phyloP scores from a whole-genome alignment of 352 stramenopile genomes.

The Pythium oligandrum region DNA sequence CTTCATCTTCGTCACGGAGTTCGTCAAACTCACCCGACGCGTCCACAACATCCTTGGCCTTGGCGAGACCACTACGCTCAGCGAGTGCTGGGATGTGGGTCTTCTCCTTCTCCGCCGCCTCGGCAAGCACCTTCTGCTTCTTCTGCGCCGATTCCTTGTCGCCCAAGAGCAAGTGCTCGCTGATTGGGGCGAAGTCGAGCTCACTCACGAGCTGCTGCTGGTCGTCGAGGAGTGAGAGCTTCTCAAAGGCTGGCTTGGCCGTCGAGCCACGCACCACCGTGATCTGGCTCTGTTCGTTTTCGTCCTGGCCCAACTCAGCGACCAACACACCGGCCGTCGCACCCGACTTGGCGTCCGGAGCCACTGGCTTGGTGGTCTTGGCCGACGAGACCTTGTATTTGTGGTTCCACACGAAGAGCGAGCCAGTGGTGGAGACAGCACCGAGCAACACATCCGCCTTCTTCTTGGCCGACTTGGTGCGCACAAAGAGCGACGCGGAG shows the following conservation, averaged over 20 bases:
- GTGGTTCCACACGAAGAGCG: constrained; percentile 69
- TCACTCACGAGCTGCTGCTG: constrained; percentile 51
- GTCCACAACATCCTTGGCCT: constrained; percentile 56
- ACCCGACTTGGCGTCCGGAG: constrained; percentile 36
- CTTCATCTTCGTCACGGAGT: constrained; percentile 24
- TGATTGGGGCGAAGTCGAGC: constrained; percentile 53
- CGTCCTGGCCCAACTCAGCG: constrained; percentile 26
- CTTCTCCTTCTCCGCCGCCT: constrained; percentile 39
- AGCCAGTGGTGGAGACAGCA: constrained; percentile 49
- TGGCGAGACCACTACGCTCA: constrained; percentile 52
- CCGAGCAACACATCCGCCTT: constrained; percentile 64
- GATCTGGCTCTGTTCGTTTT: constrained; percentile 28
- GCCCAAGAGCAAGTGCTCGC: constrained; percentile 57
- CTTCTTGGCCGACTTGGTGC: constrained; percentile 40
- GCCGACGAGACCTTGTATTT: constrained; percentile 46
- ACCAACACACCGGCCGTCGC: constrained; percentile 40
- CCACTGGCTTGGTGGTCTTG: constrained; percentile 62
- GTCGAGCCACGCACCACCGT: constrained; percentile 64
- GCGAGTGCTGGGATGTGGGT: constrained; percentile 70
- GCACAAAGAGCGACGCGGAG: constrained; percentile 39
- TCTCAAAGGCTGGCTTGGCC: constrained; percentile 79
- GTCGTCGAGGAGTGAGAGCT: constrained; percentile 51
- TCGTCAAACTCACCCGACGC: constrained; percentile 61
- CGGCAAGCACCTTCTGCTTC: constrained; percentile 49
- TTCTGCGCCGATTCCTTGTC: constrained; percentile 43